Evolutionary conservation across 2,329 filamentous ascomycete genomes (phyloP).

Genomic region (Monilinia polystroma): DNA sequence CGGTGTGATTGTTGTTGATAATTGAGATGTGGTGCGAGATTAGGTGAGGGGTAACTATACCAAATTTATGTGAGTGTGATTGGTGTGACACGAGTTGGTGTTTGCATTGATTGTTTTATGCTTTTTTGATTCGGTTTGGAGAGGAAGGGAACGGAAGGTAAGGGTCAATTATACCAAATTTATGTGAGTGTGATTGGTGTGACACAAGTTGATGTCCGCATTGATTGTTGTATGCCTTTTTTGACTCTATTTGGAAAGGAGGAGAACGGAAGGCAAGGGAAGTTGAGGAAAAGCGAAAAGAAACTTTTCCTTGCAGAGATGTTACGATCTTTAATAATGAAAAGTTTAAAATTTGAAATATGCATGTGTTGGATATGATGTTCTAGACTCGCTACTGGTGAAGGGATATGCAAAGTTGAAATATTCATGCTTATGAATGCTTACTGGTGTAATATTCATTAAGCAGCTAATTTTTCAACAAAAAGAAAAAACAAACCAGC

Average conservation of each 20-base stretch:
- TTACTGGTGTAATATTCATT: too few species aligned
- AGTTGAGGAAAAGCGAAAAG: neutral
- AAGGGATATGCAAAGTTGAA: neutral
- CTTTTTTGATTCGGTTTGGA: neutral
- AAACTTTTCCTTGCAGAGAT: neutral
- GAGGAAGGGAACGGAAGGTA: neutral
- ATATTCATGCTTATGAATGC: constrained; percentile 6
- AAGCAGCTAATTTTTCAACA: neutral
- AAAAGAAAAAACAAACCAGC: neutral
- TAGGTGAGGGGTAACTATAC: neutral
- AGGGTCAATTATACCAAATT: neutral
- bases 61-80: neutral
- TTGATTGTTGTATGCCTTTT: neutral
- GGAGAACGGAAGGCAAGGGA: neutral
- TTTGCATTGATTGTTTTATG: neutral
- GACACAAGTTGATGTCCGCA: neutral
- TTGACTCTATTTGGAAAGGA: neutral
- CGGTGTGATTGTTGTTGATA: neutral
- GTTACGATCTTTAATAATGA: too few species aligned
- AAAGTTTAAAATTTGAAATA: too few species aligned
- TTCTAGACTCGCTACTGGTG: neutral
- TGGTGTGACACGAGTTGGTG: neutral
- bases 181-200: neutral
- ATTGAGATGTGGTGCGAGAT: neutral
- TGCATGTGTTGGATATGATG: too few species aligned